Evolutionary conservation across 768 basidiomycete species (phyloP), one percentile per base, ranked within the genome.

Genomic region (Mycena galopus): DNA sequence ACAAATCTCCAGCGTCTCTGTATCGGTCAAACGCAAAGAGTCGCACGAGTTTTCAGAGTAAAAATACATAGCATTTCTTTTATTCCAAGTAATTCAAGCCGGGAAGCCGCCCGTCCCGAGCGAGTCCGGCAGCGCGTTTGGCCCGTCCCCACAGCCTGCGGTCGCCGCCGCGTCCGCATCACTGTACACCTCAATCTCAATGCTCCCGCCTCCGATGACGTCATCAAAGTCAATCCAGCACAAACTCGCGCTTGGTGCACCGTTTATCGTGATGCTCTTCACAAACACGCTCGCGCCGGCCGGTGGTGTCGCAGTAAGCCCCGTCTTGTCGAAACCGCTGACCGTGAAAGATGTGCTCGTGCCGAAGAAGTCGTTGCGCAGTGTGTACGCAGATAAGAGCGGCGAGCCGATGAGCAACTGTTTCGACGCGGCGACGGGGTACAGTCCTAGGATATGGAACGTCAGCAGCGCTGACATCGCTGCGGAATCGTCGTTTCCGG

Each of bases 401-500:
- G 88, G 87, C 5, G 86, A 84, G 10, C 85, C 85, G 65, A 89
- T 81, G 57, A 89, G 83, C 16, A 88, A 79, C 76, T 88, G 88
- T 6, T 78, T 83, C 2, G 87, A 84, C 2, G 86, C 74, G 3
- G 84, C 81, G 32, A 88, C 86, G 17, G 88, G 88, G 73, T 88
- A 89, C 37, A 89, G 78, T 0, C 88, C 88, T 19, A 88, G 78
- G 55, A 88, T 78, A 74, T 88, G 87, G 82, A 88, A 89, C 9
- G 81, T 80, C 16, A 88, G 83, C 23, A 88, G 82, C 9, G 86
- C 77, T 0, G 87, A 87, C 88, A 89, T 89, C 11, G 88, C 88
- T 27, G 85, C 88, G 6, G 85, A 86, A 74, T 88, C 87, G 71
- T 88, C 88, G 70, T 88, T 88, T 4, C 87, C 87, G 3, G 88